Conservation (phyloP, 2,329 filamentous ascomycete genomes). For the Aspergillus persii region DNA sequence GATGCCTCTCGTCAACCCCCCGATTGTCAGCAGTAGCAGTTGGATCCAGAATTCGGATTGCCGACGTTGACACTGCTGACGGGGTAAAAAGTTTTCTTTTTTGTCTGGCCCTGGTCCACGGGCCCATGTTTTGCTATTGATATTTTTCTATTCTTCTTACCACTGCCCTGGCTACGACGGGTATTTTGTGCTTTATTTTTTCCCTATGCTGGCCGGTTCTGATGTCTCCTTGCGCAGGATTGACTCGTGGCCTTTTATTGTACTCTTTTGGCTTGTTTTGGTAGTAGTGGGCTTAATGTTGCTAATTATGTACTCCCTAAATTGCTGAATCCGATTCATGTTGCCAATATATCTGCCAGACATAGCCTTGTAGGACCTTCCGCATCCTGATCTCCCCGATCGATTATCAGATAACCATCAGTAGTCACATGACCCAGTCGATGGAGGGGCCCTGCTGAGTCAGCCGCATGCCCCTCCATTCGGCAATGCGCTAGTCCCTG, state of each 20-base stretch:
- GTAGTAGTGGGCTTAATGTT: not conserved
- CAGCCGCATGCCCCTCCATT: not conserved
- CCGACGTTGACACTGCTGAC: conserved; percentile 20
- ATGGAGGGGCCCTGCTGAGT: not conserved
- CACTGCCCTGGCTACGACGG: not conserved
- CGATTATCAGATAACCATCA: not conserved
- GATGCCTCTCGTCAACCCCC: conserved; percentile 28
- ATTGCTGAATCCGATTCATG: not conserved
- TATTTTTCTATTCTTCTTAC: not conserved
- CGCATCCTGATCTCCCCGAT: too few species aligned
- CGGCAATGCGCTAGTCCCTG: not conserved
- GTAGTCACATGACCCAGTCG: not conserved
- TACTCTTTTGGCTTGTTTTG: not conserved
- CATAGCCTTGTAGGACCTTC: not conserved
- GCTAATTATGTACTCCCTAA: not conserved
- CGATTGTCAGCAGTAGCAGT: conserved; percentile 26
- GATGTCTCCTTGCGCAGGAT: conserved; percentile 50
- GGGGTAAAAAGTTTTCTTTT: conserved; percentile 32
- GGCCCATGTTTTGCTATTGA: not conserved
- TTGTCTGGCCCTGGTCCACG: conserved; percentile 4
- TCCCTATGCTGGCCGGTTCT: conserved; percentile 43
- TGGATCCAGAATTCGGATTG: conserved; percentile 10
- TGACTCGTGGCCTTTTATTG: conserved; percentile 48
- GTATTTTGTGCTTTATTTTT: conserved; percentile 1
- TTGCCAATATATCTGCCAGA: not conserved